These are phyloP conservation scores for Globisporangium spinosum DNA, from an alignment of 352 stramenopile species.

Conservation along the genomic window DNA sequence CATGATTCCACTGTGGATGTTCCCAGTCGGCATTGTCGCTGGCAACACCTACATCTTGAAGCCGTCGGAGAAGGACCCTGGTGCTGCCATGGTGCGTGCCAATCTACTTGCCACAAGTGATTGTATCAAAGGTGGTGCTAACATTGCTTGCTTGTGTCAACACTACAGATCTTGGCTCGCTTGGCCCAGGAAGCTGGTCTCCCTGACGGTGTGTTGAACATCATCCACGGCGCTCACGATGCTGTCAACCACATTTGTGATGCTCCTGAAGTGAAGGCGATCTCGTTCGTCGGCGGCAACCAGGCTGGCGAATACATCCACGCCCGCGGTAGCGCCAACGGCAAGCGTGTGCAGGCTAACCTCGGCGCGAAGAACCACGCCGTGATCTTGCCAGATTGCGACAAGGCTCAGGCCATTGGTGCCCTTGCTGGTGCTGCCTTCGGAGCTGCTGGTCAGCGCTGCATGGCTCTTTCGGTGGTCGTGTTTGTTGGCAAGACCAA, in stretches of 20 bases:
- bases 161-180: constrained; percentile 79
- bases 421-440: constrained; percentile 92
- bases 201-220: constrained; percentile 93
- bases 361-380: constrained; percentile 98
- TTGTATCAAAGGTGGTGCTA: not conserved
- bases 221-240: constrained; percentile 89
- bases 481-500: constrained; percentile 94
- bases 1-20: constrained; percentile 96
- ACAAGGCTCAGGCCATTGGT: constrained; percentile 88
- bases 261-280: constrained; percentile 91
- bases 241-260: constrained; percentile 95
- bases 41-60: constrained; percentile 98
- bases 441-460: constrained; percentile 96
- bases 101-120: not conserved
- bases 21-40: constrained; percentile 82
- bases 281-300: constrained; percentile 96
- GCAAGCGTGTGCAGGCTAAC: constrained; percentile 96
- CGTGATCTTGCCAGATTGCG: constrained; percentile 93
- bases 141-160: not conserved
- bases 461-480: constrained; percentile 95
- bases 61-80: constrained; percentile 92
- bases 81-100: constrained; percentile 66
- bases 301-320: constrained; percentile 94
- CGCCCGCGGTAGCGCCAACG: constrained; percentile 77
- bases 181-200: constrained; percentile 92